Percentiles rank a stretch among this genome's conserved stretches.
Evolutionary conservation across 176 grass and related monocot genomes (phyloP).

Genomic region (Poa pratensis): DNA sequence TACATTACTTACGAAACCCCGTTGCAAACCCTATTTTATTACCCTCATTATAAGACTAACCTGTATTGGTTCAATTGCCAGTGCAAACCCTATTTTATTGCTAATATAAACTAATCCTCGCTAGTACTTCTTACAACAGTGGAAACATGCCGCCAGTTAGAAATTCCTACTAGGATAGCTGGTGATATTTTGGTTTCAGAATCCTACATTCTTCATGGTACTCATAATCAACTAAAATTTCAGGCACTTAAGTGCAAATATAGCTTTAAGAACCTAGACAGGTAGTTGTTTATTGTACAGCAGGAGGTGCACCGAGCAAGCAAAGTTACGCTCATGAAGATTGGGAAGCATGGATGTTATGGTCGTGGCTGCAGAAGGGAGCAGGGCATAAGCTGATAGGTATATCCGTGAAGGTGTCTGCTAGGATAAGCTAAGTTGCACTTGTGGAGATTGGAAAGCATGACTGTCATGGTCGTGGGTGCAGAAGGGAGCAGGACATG

Average conservation of each 20-base stretch:
- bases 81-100: neutral
- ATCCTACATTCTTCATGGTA: neutral
- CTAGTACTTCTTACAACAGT: neutral
- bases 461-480: too few relatives aligned
- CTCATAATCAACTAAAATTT: neutral
- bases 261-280: slow-evolving; percentile 4
- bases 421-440: too few relatives aligned
- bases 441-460: too few relatives aligned
- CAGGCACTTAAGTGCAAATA: slow-evolving; percentile 9
- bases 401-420: too few relatives aligned
- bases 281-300: slow-evolving; percentile 18
- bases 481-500: too few relatives aligned
- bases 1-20: neutral
- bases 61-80: neutral
- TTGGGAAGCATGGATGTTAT: slow-evolving; percentile 17
- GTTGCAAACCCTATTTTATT: neutral
- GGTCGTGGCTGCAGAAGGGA: too few relatives aligned
- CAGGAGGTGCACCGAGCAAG: neutral
- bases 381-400: too few relatives aligned
- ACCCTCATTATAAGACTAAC: neutral
- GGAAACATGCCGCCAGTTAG: neutral
- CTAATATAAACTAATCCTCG: neutral
- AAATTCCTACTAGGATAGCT: neutral
- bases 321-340: slow-evolving; percentile 7
- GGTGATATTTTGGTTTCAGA: neutral